These are phyloP conservation scores for Herpetomonas tarakana DNA, from an alignment of 208 protist genomes.

Conservation along the genomic window DNA sequence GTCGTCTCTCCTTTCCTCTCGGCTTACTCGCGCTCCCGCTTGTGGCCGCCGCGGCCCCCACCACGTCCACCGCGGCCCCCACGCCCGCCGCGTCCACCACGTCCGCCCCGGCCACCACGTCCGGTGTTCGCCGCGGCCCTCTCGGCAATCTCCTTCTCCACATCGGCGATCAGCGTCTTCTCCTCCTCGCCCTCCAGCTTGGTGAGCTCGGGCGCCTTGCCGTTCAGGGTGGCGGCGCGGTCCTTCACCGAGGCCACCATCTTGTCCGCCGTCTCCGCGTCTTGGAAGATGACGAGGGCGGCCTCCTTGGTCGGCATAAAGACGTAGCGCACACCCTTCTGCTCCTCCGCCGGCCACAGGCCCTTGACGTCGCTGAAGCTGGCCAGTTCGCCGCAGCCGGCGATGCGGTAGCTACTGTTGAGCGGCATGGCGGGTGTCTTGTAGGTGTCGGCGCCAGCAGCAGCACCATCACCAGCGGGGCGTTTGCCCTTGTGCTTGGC, in stretches of 20 bases:
- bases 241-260: conserved; percentile 73
- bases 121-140: conserved; percentile 46
- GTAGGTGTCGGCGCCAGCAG: conserved; percentile 13
- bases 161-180: conserved; percentile 57
- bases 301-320: conserved; percentile 66
- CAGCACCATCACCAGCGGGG: neutral
- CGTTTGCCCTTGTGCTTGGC: conserved; percentile 51
- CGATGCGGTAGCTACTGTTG: conserved; percentile 75
- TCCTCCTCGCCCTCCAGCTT: conserved; percentile 72
- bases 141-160: conserved; percentile 82
- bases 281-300: conserved; percentile 82
- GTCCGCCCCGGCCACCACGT: conserved; percentile 31
- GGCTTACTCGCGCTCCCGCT: conserved; percentile 30
- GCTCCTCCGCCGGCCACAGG: conserved; percentile 83
- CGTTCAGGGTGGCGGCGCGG: conserved; percentile 74
- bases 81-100: conserved; percentile 28
- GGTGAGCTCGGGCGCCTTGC: conserved; percentile 56
- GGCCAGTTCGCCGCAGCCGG: conserved; percentile 60
- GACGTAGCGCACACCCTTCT: conserved; percentile 83
- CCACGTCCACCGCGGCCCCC: conserved; percentile 38
- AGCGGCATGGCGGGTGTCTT: conserved; percentile 73
- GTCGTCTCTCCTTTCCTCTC: conserved; percentile 11
- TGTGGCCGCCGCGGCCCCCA: conserved; percentile 33
- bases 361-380: conserved; percentile 76
- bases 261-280: conserved; percentile 63